These are phyloP conservation scores for Zygotorulaspora chibaensis DNA, from an alignment of 805 yeast genomes.

Conservation along the genomic window DNA sequence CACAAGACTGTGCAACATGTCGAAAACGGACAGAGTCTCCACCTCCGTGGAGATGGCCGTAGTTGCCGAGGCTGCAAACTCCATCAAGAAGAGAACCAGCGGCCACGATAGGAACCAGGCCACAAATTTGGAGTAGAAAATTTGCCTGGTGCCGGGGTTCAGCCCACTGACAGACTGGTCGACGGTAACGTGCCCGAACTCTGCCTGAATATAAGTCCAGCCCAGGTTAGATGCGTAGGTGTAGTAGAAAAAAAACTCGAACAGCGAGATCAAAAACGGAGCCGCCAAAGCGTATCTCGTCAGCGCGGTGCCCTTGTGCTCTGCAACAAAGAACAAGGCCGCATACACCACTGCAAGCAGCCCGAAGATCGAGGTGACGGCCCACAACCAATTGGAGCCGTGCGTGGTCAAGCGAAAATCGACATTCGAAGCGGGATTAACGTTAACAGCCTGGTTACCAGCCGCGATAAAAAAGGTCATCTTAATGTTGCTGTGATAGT, in stretches of 20 bases:
- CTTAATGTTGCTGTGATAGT: background rate
- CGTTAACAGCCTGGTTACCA: slow-evolving; percentile 39
- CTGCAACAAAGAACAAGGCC: slow-evolving; percentile 14
- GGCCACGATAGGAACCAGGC: slow-evolving; percentile 49
- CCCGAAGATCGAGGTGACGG: slow-evolving; percentile 43
- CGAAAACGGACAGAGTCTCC: slow-evolving; percentile 13
- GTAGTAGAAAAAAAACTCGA: slow-evolving; percentile 40
- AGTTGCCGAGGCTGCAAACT: slow-evolving; percentile 16
- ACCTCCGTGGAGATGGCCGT: slow-evolving; percentile 2
- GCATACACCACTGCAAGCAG: slow-evolving; percentile 12
- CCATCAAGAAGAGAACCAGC: slow-evolving; percentile 32
- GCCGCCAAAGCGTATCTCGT: slow-evolving; percentile 19
- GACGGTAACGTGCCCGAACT: slow-evolving; percentile 39
- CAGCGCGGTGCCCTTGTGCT: slow-evolving; percentile 11
- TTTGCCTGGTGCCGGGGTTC: slow-evolving; percentile 38
- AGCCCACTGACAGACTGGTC: slow-evolving; percentile 12
- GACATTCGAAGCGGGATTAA: slow-evolving; percentile 43
- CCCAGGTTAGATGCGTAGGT: slow-evolving; percentile 47
- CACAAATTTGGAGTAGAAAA: slow-evolving; percentile 43
- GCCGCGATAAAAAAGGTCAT: slow-evolving; percentile 6
- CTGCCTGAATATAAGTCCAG: slow-evolving; percentile 39
- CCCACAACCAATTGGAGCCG: slow-evolving; percentile 69
- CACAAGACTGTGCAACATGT: slow-evolving; percentile 30
- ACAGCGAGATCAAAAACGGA: slow-evolving; percentile 37
- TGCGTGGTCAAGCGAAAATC: slow-evolving; percentile 51